Evolutionary conservation across 2,329 filamentous ascomycete genomes (phyloP).

Genomic region (Pseudonectria buxi): DNA sequence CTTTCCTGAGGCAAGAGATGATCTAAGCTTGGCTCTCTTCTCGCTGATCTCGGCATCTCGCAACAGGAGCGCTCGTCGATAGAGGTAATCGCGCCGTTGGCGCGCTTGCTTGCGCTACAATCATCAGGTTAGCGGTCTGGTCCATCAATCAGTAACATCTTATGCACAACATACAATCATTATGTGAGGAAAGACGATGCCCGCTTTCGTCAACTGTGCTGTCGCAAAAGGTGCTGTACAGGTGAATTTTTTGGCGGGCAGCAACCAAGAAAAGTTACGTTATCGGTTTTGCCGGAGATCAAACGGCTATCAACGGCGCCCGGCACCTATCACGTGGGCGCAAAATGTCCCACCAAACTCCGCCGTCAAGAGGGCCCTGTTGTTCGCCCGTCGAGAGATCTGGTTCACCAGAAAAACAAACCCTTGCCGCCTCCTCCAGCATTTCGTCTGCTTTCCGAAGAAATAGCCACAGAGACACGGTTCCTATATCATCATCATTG

Average conservation of each 20-base stretch:
- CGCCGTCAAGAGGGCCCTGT: constrained; percentile 18
- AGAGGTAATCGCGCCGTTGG: constrained; percentile 57
- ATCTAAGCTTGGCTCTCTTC: constrained; percentile 80
- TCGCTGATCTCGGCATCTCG: constrained; percentile 89
- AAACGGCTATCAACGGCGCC: constrained; percentile 23
- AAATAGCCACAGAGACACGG: neutral
- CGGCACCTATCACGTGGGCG: constrained; percentile 34
- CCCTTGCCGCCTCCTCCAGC: constrained; percentile 9
- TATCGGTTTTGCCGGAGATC: constrained; percentile 21
- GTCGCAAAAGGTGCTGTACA: constrained; percentile 2
- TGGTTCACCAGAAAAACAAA: constrained; percentile 20
- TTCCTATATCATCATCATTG: constrained; percentile 1
- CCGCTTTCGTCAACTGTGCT: constrained; percentile 1
- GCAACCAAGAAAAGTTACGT: constrained; percentile 22
- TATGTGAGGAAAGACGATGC: constrained; percentile 2
- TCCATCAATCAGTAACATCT: neutral
- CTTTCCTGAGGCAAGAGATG: constrained; percentile 82
- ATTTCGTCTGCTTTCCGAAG: constrained; percentile 7
- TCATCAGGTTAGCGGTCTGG: constrained; percentile 13
- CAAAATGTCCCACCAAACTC: constrained; percentile 34
- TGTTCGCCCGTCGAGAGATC: constrained; percentile 18
- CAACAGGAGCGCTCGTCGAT: constrained; percentile 78
- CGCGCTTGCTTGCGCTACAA: constrained; percentile 35
- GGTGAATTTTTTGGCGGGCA: constrained; percentile 3
- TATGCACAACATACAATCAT: constrained; percentile 28